Conservation (phyloP, 345 rosid species). For the Hibiscus tridactylites region DNA sequence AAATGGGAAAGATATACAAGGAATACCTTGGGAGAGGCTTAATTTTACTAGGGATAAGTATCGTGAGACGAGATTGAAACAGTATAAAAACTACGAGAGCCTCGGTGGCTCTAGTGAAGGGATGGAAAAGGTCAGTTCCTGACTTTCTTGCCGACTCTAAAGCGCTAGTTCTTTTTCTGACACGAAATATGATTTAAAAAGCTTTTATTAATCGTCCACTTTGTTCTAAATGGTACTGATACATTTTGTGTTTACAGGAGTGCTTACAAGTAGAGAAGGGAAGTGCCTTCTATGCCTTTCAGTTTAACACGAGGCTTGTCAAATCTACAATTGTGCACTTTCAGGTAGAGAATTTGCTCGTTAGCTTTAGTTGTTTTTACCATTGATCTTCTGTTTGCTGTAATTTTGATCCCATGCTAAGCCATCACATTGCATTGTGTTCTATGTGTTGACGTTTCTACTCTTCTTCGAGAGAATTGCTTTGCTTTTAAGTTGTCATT, state of each 20-base stretch:
- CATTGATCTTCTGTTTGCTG: not conserved
- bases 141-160: not conserved
- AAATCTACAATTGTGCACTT: constrained; percentile 84
- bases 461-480: not conserved
- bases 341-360: constrained; percentile 53
- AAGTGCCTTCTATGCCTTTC: constrained; percentile 59
- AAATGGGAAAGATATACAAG: constrained; percentile 91
- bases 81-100: constrained; percentile 69
- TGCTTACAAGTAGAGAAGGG: constrained; percentile 73
- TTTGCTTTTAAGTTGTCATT: not conserved
- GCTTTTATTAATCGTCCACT: not conserved
- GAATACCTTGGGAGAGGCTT: constrained; percentile 90
- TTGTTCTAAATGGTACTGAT: not conserved
- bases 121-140: constrained; percentile 45
- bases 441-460: not conserved
- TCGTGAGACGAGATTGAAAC: constrained; percentile 60
- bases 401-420: not conserved
- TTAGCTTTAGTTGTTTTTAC: not conserved
- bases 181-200: not conserved
- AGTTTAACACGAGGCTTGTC: constrained; percentile 86
- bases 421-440: not conserved
- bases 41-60: constrained; percentile 62
- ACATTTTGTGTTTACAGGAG: constrained; percentile 37
- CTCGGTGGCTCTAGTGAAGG: constrained; percentile 45
- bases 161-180: not conserved